phyloP scores from a whole-genome alignment of 148 eudicot species.

The Vaccinium myrtillus region DNA sequence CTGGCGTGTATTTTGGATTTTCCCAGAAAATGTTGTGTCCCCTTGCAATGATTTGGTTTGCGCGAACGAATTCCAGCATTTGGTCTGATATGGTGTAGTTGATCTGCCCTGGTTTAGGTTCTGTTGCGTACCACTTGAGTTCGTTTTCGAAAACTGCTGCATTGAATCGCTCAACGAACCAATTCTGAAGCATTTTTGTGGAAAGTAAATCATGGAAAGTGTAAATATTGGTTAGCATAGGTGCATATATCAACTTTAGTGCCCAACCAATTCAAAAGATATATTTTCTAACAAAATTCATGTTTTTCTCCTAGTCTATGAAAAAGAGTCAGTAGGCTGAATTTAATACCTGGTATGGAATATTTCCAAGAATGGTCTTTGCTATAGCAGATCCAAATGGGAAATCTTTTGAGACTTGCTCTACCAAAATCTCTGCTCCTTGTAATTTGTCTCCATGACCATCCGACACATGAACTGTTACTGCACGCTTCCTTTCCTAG shows the following conservation, averaged over 20 bases:
- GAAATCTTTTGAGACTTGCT: slow-evolving; percentile 74
- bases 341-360: slow-evolving; percentile 59
- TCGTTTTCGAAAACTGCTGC: slow-evolving; percentile 92
- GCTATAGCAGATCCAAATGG: slow-evolving; percentile 95
- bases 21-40: slow-evolving; percentile 99
- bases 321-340: neutral
- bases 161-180: slow-evolving; percentile 82
- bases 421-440: slow-evolving; percentile 54
- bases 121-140: slow-evolving; percentile 89
- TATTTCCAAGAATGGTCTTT: slow-evolving; percentile 59
- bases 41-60: slow-evolving; percentile 56
- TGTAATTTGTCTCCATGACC: slow-evolving; percentile 48
- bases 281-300: too few relatives aligned
- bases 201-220: neutral
- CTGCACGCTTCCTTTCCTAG: slow-evolving; percentile 81
- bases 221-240: neutral
- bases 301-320: neutral
- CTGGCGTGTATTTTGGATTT: slow-evolving; percentile 51
- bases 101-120: slow-evolving; percentile 47
- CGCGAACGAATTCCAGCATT: slow-evolving; percentile 66
- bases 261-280: neutral
- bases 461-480: slow-evolving; percentile 67
- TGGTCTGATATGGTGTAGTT: slow-evolving; percentile 73
- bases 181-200: slow-evolving; percentile 39
- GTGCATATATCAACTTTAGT: neutral